Evolutionary conservation across 2,329 filamentous ascomycete species (phyloP).

Genomic region (Nothomitra cinnamomea): DNA sequence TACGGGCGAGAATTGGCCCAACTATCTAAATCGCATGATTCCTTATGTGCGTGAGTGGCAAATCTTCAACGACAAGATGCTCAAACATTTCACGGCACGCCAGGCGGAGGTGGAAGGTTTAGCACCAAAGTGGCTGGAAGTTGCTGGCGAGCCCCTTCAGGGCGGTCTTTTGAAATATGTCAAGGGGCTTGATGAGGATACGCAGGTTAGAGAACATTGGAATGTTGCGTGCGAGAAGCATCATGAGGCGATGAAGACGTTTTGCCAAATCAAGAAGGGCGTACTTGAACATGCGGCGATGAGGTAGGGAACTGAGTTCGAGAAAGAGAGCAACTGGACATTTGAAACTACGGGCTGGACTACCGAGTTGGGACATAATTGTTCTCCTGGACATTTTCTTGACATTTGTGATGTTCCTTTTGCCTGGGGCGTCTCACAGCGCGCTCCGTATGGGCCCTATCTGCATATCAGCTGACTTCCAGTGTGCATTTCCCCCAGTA

Average conservation of each 20-base stretch:
- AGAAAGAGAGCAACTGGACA: no score
- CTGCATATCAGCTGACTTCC: no score
- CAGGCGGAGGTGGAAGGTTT: slow-evolving; percentile 24
- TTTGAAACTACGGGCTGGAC: no score
- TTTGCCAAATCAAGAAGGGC: slow-evolving; percentile 21
- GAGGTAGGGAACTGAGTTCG: no score
- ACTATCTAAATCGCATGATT: slow-evolving; percentile 35
- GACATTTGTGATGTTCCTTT: no score
- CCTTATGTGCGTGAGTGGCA: slow-evolving; percentile 40
- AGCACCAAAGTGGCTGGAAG: not conserved
- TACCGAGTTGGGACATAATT: no score
- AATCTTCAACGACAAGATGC: slow-evolving; percentile 35
- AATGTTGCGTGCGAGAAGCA: slow-evolving; percentile 30
- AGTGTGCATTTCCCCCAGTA: no score
- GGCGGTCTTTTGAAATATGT: slow-evolving; percentile 28
- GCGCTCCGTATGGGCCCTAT: no score
- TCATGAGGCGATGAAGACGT: slow-evolving; percentile 23
- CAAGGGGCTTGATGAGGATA: slow-evolving; percentile 28
- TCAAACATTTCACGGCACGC: slow-evolving; percentile 36
- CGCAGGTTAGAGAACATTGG: slow-evolving; percentile 28
- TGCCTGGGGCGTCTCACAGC: no score
- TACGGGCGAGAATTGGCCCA: slow-evolving; percentile 29
- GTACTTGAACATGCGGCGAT: not conserved
- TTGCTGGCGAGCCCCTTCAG: slow-evolving; percentile 14
- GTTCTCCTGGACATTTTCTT: no score